phyloP scores from a whole-genome alignment of 2,329 filamentous ascomycete genomes.

The Aspergillus novofumigatus region DNA sequence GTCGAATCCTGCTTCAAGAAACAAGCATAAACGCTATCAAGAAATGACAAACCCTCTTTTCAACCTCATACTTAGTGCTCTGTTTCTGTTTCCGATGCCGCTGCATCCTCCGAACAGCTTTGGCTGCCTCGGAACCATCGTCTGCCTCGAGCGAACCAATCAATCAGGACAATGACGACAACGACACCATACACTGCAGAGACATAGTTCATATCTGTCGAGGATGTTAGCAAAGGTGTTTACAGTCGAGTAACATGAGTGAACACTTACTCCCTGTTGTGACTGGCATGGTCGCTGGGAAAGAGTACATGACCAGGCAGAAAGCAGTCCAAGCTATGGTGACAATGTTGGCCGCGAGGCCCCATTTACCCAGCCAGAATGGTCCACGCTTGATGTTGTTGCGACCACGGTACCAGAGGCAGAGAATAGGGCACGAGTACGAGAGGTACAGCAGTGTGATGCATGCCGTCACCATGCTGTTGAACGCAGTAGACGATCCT shows the following conservation, averaged over 20 bases:
- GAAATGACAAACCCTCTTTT: no score
- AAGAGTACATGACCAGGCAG: slow-evolving; percentile 27
- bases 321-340: slow-evolving; percentile 46
- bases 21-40: neutral
- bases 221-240: neutral
- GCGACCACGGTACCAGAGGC: slow-evolving; percentile 42
- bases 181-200: slow-evolving; percentile 28
- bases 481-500: slow-evolving; percentile 40
- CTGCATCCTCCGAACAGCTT: neutral
- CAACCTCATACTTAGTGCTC: neutral
- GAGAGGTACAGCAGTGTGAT: slow-evolving; percentile 47
- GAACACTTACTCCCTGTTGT: slow-evolving; percentile 23
- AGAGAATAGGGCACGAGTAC: slow-evolving; percentile 46
- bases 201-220: slow-evolving; percentile 37
- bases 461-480: slow-evolving; percentile 43
- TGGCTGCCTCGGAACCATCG: neutral
- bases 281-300: slow-evolving; percentile 29
- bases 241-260: neutral
- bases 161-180: slow-evolving; percentile 26
- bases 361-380: slow-evolving; percentile 44
- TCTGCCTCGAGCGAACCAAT: slow-evolving; percentile 29
- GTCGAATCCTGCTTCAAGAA: neutral
- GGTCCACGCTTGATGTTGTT: slow-evolving; percentile 41
- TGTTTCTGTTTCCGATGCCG: neutral
- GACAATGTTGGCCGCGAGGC: slow-evolving; percentile 40